phyloP scores from a whole-genome alignment of 1,284 basidiomycete genomes.

The Ceratobasidium papillatum region DNA sequence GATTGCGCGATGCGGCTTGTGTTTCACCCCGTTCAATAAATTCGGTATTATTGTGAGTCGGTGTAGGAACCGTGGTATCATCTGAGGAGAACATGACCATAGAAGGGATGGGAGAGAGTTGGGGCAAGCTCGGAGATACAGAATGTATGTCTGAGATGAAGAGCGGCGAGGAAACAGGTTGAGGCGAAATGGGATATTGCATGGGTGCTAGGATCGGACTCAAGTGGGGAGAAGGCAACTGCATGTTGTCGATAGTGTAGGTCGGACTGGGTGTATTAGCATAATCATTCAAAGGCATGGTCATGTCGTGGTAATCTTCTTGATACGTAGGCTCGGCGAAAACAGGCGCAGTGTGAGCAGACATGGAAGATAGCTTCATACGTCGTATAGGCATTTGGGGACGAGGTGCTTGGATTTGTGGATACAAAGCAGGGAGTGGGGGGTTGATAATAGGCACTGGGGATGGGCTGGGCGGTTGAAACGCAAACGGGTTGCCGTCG shows the following conservation, averaged over 20 bases:
- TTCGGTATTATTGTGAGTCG: neutral
- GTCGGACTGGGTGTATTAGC: neutral
- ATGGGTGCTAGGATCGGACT: neutral
- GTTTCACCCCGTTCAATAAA: neutral
- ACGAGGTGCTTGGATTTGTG: neutral
- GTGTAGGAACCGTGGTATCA: slow-evolving; percentile 8
- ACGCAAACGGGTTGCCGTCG: slow-evolving; percentile 23
- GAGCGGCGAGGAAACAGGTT: neutral
- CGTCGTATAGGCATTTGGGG: neutral
- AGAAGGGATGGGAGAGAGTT: neutral
- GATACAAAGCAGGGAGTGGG: neutral
- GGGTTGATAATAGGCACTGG: neutral
- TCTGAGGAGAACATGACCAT: slow-evolving; percentile 5
- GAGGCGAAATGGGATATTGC: neutral
- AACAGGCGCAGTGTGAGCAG: neutral
- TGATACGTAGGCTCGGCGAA: slow-evolving; percentile 23
- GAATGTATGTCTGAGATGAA: slow-evolving; percentile 5
- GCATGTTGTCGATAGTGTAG: neutral
- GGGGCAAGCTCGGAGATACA: neutral
- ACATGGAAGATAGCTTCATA: slow-evolving; percentile 14
- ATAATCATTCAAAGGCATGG: slow-evolving; percentile 25
- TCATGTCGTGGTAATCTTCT: slow-evolving; percentile 18
- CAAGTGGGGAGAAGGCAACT: neutral
- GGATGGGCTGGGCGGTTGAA: slow-evolving; percentile 20
- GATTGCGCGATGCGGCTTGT: neutral